phyloP scores from a whole-genome alignment of 352 stramenopile species.

The Globisporangium spiculum region DNA sequence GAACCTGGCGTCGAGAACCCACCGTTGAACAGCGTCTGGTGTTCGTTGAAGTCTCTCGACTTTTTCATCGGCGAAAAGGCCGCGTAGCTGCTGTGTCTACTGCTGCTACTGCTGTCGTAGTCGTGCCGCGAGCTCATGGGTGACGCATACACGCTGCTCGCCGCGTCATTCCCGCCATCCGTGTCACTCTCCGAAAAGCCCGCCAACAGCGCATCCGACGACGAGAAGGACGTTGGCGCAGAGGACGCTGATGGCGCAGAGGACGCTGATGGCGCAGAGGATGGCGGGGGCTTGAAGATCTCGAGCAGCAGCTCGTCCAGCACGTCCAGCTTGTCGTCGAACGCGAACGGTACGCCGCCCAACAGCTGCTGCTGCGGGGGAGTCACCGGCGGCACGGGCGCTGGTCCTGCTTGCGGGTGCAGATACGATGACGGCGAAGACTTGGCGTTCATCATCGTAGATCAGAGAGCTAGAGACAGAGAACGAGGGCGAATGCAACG shows the following conservation, averaged over 20 bases:
- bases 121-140: constrained; percentile 2
- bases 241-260: no score
- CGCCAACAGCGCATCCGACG: neutral
- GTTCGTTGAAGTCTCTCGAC: neutral
- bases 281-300: constrained; percentile 1
- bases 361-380: no score
- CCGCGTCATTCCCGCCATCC: neutral
- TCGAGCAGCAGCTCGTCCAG: constrained; percentile 13
- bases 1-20: neutral
- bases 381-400: no score
- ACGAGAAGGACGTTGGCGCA: neutral
- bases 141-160: neutral
- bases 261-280: no score
- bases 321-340: constrained; percentile 9
- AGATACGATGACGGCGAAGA: no score
- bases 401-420: no score
- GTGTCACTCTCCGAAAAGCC: neutral
- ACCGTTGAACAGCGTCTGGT: neutral
- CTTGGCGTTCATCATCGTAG: no score
- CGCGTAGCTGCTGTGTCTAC: neutral
- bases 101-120: constrained; percentile 1
- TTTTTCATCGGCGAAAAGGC: neutral
- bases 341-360: neutral
- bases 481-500: no score
- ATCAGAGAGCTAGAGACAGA: no score